These are phyloP conservation scores for Euphorbia lathyris DNA, from an alignment of 345 rosid genomes.

Conservation along the genomic window DNA sequence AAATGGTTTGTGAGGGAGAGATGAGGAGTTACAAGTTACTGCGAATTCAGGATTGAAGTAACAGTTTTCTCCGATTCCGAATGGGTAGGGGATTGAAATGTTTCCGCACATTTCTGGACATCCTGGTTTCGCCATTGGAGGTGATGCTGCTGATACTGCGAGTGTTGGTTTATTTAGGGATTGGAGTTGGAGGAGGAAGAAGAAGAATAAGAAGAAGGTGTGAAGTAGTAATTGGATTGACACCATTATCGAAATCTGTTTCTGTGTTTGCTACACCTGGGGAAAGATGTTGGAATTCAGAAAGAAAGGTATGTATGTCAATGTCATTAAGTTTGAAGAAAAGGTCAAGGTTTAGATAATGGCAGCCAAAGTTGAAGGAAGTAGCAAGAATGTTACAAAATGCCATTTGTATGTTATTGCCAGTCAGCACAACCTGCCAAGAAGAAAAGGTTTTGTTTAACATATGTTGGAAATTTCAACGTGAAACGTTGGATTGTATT, in stretches of 20 bases:
- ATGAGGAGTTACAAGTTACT: not conserved
- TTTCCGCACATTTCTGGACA: not conserved
- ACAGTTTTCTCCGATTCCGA: not conserved
- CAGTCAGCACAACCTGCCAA: too few species aligned
- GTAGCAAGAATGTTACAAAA: too few species aligned
- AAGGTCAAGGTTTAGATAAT: not conserved
- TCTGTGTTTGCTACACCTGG: not conserved
- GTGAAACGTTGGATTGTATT: too few species aligned
- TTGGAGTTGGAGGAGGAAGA: not conserved
- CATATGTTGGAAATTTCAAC: too few species aligned
- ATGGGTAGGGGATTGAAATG: conserved; percentile 5
- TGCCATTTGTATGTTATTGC: too few species aligned
- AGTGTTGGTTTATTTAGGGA: not conserved
- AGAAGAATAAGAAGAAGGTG: too few species aligned
- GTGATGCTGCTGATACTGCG: not conserved
- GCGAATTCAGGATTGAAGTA: not conserved
- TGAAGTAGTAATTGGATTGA: not conserved
- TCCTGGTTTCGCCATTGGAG: not conserved
- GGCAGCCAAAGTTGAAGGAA: too few species aligned
- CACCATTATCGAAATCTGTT: not conserved
- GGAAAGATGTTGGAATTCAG: not conserved
- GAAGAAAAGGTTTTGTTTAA: too few species aligned
- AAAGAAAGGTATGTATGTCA: too few species aligned
- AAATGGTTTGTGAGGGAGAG: not conserved
- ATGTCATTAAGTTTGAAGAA: not conserved